Evolutionary conservation across 1,284 basidiomycete genomes (phyloP), one percentile per base, ranked within the genome.

Genomic region (Moesziomyces sp.): DNA sequence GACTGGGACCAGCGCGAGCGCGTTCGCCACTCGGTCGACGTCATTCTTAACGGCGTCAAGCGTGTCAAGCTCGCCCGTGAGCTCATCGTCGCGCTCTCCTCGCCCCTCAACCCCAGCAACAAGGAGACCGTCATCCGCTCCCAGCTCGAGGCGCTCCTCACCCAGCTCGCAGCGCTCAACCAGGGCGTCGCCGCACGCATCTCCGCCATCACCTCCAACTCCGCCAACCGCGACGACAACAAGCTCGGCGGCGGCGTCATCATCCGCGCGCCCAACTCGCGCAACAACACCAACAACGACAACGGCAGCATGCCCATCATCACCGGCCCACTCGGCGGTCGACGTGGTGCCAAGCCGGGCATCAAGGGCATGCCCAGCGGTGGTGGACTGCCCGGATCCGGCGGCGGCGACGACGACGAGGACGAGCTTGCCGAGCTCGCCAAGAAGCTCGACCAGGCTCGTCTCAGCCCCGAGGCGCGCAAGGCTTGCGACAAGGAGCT

Each of bases 401-500:
- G 45, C 30, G 70, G 61, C 11, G 60, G 64, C 9, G 74, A 78
- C 45, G 80, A 82, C 30, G 80, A 79, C 18, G 74, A 76, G 42
- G 80, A 83, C 47, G 82, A 84, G 47, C 65, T 84, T 1, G 73
- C 74, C 9, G 79, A 80, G 57, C 68, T 84, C 3, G 52, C 68
- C n/a, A 63, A 66, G 52, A 78, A 79, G 49, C 65, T 83, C 30
- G 75, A 75, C 14, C 52, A 69, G 30, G 76, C 79, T 7, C 60
- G 55, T 26, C 78, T 84, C 30, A 65, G 76, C 21, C 67, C 72
- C 26, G 82, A 84, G 56, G 81, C 82, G 13, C 76, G 78, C 52
- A 81, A 79, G 47, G 72, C 80, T 13, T 82, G 81, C 62, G 76
- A 83, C 44, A 75, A 76, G 58, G 82, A 84, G 74, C 77, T 84